phyloP scores from a whole-genome alignment of 225 moss, liverwort and hornwort species.

The Pleurozium schreberi region DNA sequence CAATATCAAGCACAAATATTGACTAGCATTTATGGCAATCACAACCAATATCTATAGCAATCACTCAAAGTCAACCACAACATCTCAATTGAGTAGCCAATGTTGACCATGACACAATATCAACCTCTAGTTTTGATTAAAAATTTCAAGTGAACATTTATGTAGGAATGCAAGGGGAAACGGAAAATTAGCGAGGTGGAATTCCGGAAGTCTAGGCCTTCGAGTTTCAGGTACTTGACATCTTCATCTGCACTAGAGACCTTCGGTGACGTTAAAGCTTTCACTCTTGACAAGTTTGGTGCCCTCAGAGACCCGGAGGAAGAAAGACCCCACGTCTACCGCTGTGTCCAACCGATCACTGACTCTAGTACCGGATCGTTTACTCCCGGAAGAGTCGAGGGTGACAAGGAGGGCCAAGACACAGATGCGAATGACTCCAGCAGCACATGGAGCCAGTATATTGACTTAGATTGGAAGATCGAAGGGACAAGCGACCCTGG shows the following conservation, averaged over 20 bases:
- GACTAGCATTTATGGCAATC: too few relatives aligned
- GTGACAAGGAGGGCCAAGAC: background rate
- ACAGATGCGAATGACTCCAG: background rate
- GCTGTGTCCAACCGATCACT: background rate
- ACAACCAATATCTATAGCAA: too few relatives aligned
- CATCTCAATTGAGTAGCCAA: too few relatives aligned
- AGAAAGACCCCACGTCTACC: background rate
- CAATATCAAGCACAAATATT: too few relatives aligned
- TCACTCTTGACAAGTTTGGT: conserved; percentile 24
- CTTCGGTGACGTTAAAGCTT: background rate
- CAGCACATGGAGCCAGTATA: conserved; percentile 15
- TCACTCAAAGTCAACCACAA: too few relatives aligned
- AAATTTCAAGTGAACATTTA: too few relatives aligned
- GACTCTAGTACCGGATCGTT: conserved; percentile 21
- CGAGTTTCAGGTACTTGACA: background rate
- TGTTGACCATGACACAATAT: background rate
- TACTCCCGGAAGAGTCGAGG: background rate
- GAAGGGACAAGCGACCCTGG: background rate
- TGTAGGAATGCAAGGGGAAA: conserved; percentile 32
- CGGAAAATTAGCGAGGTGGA: conserved; percentile 16
- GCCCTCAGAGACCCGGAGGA: conserved; percentile 2
- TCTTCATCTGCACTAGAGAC: background rate
- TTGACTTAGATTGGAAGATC: background rate
- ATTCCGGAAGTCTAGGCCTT: background rate
- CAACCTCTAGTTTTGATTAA: too few relatives aligned